Evolutionary conservation across 202 grass and related monocot genomes (phyloP), one percentile per base, ranked within the genome.

Genomic region (Alloteropsis angusta): DNA sequence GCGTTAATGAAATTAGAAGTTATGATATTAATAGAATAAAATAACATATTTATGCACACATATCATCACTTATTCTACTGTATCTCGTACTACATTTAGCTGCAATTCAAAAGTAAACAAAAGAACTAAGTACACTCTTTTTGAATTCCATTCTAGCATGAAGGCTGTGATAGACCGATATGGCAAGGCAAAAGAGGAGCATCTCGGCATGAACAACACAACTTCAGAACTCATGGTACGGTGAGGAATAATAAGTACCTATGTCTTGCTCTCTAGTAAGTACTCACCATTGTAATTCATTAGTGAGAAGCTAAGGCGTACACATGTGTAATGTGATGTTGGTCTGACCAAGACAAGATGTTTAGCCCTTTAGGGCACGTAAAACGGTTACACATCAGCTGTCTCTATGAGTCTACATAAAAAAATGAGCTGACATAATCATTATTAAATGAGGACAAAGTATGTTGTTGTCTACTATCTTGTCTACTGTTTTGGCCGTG

Each of bases 161-260:
- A 93, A 91, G 73, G 66, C 84, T 58, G 81, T 93, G 65, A 91
- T 84, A 78, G 93, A 93, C 37, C 86, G 88, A 56, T 97, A 91
- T 30, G 66, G 46, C 11, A 93, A 89, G 64, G 76, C 83, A 53
- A 97, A 93, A 85, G 85, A 93, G 45, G 93, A 93, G 71, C 77
- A 82, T 25, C 37, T 69, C 43, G 46, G 44, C 34, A 58, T 55
- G 11, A 76, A 69, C 50, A 69, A 85, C 88, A 53, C 88, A 62
- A 81, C 86, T 80, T 89, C 90, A 66, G 90, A 97, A 60, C 41
- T 85, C 55, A 87, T 89, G 93, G 93, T 97, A 97, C 8, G 39
- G 34, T 73, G 49, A 55, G 22, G 7, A 62, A 36, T 18, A 34
- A 35, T 36, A 5, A 36, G 28, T 30, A 36, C 35, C 35, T 36